Percentiles rank a stretch among this genome's conserved stretches.
phyloP scores from a whole-genome alignment of 768 basidiomycete species.

The Boletales sp. region DNA sequence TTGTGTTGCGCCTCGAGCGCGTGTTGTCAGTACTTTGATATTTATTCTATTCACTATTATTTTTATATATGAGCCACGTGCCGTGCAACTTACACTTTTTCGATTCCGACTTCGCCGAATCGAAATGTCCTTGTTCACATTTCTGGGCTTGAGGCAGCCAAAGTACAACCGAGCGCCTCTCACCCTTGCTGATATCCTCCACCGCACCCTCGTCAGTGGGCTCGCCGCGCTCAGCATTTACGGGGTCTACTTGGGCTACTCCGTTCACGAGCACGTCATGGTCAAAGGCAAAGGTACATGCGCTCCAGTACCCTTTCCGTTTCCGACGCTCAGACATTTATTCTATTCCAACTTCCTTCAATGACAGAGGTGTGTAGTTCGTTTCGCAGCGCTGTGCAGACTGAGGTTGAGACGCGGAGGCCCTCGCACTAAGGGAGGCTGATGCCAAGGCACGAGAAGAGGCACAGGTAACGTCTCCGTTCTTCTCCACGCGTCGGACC shows the following conservation, averaged over 20 bases:
- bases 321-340: not conserved
- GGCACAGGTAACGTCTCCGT: slow-evolving; percentile 8
- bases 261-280: slow-evolving; percentile 30
- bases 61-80: slow-evolving; percentile 12
- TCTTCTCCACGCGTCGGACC: not conserved
- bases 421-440: slow-evolving; percentile 19
- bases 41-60: no score
- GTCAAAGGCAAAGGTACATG: slow-evolving; percentile 30
- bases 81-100: no score
- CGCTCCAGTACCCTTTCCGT: slow-evolving; percentile 1
- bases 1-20: no score
- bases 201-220: slow-evolving; percentile 29
- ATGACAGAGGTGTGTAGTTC: slow-evolving; percentile 19
- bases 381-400: not conserved
- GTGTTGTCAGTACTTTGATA: no score
- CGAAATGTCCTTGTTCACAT: slow-evolving; percentile 25
- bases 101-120: not conserved
- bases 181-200: slow-evolving; percentile 27
- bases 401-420: slow-evolving; percentile 9
- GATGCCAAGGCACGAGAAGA: slow-evolving; percentile 18
- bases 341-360: not conserved
- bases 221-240: slow-evolving; percentile 27
- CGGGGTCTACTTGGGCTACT: slow-evolving; percentile 31
- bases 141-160: slow-evolving; percentile 23
- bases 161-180: slow-evolving; percentile 21